Evolutionary conservation across 2,329 filamentous ascomycete genomes (phyloP), one percentile per base, ranked within the genome.

Genomic region (Lecanicillium sp.): DNA sequence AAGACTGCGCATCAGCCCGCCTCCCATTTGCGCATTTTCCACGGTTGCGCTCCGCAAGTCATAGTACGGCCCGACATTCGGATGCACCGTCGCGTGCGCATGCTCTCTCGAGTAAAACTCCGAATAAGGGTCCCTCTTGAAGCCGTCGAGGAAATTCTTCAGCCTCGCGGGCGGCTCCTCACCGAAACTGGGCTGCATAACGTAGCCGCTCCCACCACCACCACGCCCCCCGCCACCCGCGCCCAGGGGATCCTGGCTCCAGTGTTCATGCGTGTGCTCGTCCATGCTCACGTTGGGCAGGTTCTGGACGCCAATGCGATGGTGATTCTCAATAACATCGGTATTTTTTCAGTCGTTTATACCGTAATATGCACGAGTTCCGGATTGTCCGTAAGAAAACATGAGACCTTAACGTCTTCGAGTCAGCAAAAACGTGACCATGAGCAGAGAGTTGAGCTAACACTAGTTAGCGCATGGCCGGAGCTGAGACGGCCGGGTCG

Each of bases 1-100:
- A 52, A 90, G 66, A 14, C 48, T 41, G 36, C 48, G 48, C 48
- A 50, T 50, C 21, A 50, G 32, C 3, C 43, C n/a, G n/a, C n/a
- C 48, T 2, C 48, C 48, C 6, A 30, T 24, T 17, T 50, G 48
- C 11, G 48, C 48, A 24, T 37, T 50, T 8, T 50, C 48, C 5
- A 42, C 24, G 19, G 48, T 29, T 4, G 48, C 48, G 21, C 42
- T 38, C 14, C 48, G 48, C 21, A 50, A 38, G 43, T 50, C 48
- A 17, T 50, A 47, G 24, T 47, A 30, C 3, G 42, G 48, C 3
- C 48, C 42, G 11, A 33, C 21, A 14, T 36, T 19, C 2, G 26
- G 23, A 23, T 17, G 35, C 36, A 24, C 37, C 14, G 20, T 14
- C 17, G 42, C 19, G 35, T 29, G 23, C 2, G 29, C 35, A 20